Base-by-base conservation (phyloP, 352 stramenopile species). In the Phytophthora melonis region DNA sequence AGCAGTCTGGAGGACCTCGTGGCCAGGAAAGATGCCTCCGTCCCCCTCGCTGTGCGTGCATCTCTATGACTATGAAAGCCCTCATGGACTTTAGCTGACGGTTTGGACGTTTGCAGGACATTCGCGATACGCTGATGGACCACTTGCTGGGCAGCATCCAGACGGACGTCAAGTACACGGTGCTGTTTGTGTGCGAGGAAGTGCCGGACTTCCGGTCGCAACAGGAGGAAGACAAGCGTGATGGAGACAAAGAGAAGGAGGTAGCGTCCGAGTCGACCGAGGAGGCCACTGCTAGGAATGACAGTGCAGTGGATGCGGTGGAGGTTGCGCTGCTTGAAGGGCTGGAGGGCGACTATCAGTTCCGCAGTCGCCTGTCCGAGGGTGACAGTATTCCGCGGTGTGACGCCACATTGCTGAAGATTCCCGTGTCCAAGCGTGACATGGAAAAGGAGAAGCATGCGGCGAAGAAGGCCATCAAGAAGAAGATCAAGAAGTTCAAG, bases 401-500 rank as follows among this genome's bases (percentile, higher is more conserved):
- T 58, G 89, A 96, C 23, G 79, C 86, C 4, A 90, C 84, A 10
- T 64, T 96, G 47, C 65, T 96, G 27, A 80, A 79, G 32, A 84
- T 93, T 56, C 87, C 87, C 5, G 81, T 93, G 66, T 93, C 87
- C 19, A 93, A 95, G 66, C 66, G 72, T 23, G 89, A 94, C 13
- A 81, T 93, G 18, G 84, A 94, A 50, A 92, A 89, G 59, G 81
- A 87, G 55, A 94, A 96, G 65, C 90, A 91, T 55, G 74, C 79
- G 1, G 77, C 71, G 16, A 94, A 95, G 69, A 96, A 96, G 30
- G 74, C 81, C 14, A 79, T 96, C 71, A 96, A 95, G 72, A 94
- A 93, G 67, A 90, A 91, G 67, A 94, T 96, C 75, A 96, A 96
- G 64, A 94, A 91, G 72, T 93, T 94, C 74, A 96, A 95, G 66